Percentiles rank a stretch among this genome's conserved stretches.
Conservation (phyloP, 345 rosid species). For the Excoecaria agallocha region DNA sequence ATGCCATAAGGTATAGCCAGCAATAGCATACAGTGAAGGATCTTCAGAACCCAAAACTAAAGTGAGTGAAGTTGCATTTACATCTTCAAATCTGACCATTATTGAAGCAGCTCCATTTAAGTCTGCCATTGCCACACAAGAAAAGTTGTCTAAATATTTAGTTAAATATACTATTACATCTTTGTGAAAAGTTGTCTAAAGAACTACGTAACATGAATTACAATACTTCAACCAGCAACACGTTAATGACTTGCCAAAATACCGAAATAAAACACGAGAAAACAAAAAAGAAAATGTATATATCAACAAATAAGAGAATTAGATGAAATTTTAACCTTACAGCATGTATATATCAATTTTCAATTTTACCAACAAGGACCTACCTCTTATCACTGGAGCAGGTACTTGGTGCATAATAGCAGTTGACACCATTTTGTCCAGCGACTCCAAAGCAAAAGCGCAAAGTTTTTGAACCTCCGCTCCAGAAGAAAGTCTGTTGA, state of each 20-base stretch:
- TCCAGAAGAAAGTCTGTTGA: slow-evolving; percentile 80
- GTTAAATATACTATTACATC: too few species aligned
- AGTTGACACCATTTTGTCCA: slow-evolving; percentile 52
- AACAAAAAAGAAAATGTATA: not conserved
- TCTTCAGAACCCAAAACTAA: slow-evolving; percentile 53
- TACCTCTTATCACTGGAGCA: slow-evolving; percentile 42
- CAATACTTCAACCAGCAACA: slow-evolving; percentile 10
- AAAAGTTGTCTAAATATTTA: too few species aligned
- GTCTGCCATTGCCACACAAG: slow-evolving; percentile 25
- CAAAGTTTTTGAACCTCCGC: slow-evolving; percentile 74
- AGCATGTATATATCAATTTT: not conserved
- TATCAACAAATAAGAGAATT: not conserved
- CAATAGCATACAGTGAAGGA: slow-evolving; percentile 36
- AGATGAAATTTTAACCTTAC: not conserved
- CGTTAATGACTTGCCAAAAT: slow-evolving; percentile 3
- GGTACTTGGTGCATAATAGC: slow-evolving; percentile 20
- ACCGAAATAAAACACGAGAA: not conserved
- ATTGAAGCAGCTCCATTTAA: slow-evolving; percentile 31
- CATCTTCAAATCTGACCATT: slow-evolving; percentile 64
- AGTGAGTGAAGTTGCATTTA: slow-evolving; percentile 55
- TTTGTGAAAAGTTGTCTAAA: not conserved
- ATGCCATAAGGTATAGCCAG: slow-evolving; percentile 76
- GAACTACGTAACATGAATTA: slow-evolving; percentile 4
- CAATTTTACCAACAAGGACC: not conserved
- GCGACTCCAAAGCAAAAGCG: slow-evolving; percentile 52